Evolutionary conservation across 805 yeast genomes (phyloP), one percentile per base, ranked within the genome.

Genomic region (Schizosaccharomyces lindneri): DNA sequence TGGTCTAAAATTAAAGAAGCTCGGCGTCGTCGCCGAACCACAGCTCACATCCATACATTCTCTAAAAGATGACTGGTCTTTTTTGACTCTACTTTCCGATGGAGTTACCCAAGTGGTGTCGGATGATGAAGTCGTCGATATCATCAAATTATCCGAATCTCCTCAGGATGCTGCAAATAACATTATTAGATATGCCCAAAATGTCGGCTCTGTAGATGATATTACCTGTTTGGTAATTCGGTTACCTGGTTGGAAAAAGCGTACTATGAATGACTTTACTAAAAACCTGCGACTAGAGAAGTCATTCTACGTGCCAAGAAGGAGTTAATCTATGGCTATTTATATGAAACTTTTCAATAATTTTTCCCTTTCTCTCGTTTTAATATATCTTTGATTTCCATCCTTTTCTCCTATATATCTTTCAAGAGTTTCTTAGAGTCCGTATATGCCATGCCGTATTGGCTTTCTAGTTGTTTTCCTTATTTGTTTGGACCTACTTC

Each of bases 11-110:
- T 95, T 82, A 62, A 93, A 93, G 71, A 76, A 83, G 46, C 79
- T 81, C 69, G 98, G 98, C 0, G 81, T 93, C 1, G 77, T 89
- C 0, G 87, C 96, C 15, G 97, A 93, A 72, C 98, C 98, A 0
- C 97, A 93, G 64, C 76, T 93, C 59, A 74, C 76, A 21, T 27
- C 51, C 61, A 68, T 74, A 1, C 39, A 27, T 57, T 39, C 43
- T 13, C 15, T 41, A 41, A 24, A 21, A 27, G 68, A 67, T 32
- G 62, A 63, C 29, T 67, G 67, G 55, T 80, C 88, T 63, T 93
- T 90, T 67, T 66, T 93, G n/a, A 81, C 86, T 1, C 72, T 93
- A 46, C 79, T 87, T 27, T 79, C 87, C 27, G 98, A 93, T 72
- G 98, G 98, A 4, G 84, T 93, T 7, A 81, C 95, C 1, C 84